Percentiles rank a stretch among this genome's conserved stretches.
phyloP scores from a whole-genome alignment of 805 yeast species.

The Teunomyces aglyptinius region DNA sequence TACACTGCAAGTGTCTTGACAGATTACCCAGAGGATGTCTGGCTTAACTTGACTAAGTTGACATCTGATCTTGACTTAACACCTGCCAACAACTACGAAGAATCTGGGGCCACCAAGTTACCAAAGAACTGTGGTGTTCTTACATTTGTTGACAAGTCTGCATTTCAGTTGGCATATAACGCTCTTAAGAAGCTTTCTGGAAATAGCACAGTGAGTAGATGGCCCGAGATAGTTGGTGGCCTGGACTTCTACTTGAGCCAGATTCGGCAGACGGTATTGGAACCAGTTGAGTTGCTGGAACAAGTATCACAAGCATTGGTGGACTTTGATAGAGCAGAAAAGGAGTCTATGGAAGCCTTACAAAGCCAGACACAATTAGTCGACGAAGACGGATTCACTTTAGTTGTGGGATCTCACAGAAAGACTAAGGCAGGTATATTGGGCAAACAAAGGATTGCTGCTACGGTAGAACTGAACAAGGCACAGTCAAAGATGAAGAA shows the following conservation, averaged over 20 bases:
- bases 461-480: constrained; percentile 34
- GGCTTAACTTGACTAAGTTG: constrained; percentile 50
- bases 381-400: constrained; percentile 92
- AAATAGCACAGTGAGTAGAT: constrained; percentile 23
- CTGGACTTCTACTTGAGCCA: constrained; percentile 44
- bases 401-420: constrained; percentile 84
- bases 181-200: constrained; percentile 53
- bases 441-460: constrained; percentile 49
- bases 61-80: constrained; percentile 54
- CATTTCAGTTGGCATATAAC: constrained; percentile 60
- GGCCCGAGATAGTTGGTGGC: constrained; percentile 36
- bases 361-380: constrained; percentile 58
- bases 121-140: constrained; percentile 76
- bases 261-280: constrained; percentile 36
- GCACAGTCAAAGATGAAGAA: constrained; percentile 55
- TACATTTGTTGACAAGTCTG: constrained; percentile 69
- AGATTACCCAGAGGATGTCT: constrained; percentile 44
- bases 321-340: constrained; percentile 70
- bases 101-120: constrained; percentile 40
- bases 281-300: constrained; percentile 50
- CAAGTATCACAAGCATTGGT: constrained; percentile 61
- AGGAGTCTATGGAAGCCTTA: constrained; percentile 53
- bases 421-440: constrained; percentile 73
- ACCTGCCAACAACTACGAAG: constrained; percentile 14
- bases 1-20: constrained; percentile 34